Base-by-base conservation (phyloP, 2,329 filamentous ascomycete species). In the Epichloe uncinata region DNA sequence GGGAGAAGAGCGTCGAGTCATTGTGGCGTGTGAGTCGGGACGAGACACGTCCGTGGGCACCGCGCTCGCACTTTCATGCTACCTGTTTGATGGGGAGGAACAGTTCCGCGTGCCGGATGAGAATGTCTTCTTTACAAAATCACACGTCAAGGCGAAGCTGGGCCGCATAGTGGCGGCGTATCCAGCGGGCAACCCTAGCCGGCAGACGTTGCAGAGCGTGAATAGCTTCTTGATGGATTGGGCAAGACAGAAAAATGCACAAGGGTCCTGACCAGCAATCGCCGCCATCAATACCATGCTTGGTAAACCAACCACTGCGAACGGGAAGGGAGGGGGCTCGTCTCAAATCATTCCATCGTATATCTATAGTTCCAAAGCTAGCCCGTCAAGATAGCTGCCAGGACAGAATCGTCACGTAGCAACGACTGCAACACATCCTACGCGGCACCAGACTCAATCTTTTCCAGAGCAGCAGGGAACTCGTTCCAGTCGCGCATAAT, bases 131-230 rank as follows among this genome's bases (percentile, higher is more conserved):
- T 69, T 91, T 45, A 82, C 81, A 62, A 97, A 98, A 67, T 72
- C 74, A 8, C 73, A 84, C 46, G 89, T 97, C 61, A 84, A 86
- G 57, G 78, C 81, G 57, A 77, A 83, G 48, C 72, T 97, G 34
- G 84, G 85, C n/a, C 85, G 82, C 72, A 86, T 97, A 57, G 87
- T 91, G 65, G 84, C 82, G 5, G 79, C 79, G 0, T 83, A 84
- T 61, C 84, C 89, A 1, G 81, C 85, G 56, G 85, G 84, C 2
- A 95, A 94, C 61, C 90, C 91, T 0, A 90, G 83, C 54, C 75
- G 93, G 36, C 77, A 86, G 20, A 96, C 90, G 0, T 69, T 97
- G 37, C 90, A 96, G 66, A 91, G 87, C 57, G 84, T 97, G 5
- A 96, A 97, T 66, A 86, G 86, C 50, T 95, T 87, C 60, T 68